Base-by-base conservation (phyloP, 2,329 filamentous ascomycete species). In the Cyphellophora europaea region DNA sequence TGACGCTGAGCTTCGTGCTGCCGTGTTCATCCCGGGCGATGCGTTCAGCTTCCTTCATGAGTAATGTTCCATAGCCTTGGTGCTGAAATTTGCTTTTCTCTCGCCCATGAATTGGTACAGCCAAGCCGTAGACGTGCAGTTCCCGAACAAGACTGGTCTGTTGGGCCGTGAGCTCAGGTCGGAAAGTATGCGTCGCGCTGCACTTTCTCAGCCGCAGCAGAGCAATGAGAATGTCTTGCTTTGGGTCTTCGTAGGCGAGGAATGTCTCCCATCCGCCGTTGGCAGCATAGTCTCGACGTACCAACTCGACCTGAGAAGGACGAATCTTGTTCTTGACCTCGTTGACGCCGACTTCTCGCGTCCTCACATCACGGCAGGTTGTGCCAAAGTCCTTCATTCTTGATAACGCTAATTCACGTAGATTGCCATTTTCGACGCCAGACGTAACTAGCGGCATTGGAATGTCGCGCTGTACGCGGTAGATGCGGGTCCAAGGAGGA, bases 361-460 rank as follows among this genome's bases (percentile, higher is more conserved):
- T 98, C 11, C 91, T 80, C 15, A 98, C 91, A 52, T 98, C 91
- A 45, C 93, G 85, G 56, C 93, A 98, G 1, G 85, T 86, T 0
- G 91, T 98, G 32, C 93, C 93, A 49, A 98, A 96, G 57, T 98
- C 91, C 61, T 95, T 95, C 93, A 98, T 98, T 14, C 91, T 74
- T n/a, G 88, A 87, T 36, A 98, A 67, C 1, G 91, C 89, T 32
- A 98, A 67, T 59, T 98, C 91, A 43, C 91, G 79, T 25, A 98
- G 66, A 55, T 98, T 98, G 42, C 91, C 91, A 50, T 98, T 98
- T 63, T 98, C 91, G 0, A 98, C 91, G 27, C 91, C 91, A 1
- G 89, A 93, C 0, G 91, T 96, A n/a, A 98, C 93, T 15, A 98
- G 71, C 1, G 91, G 91, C 91, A 98, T 98, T n/a, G 91, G 91